Conservation (phyloP, 2,329 filamentous ascomycete species). For the Hymenotorrendiella dingleyae region DNA sequence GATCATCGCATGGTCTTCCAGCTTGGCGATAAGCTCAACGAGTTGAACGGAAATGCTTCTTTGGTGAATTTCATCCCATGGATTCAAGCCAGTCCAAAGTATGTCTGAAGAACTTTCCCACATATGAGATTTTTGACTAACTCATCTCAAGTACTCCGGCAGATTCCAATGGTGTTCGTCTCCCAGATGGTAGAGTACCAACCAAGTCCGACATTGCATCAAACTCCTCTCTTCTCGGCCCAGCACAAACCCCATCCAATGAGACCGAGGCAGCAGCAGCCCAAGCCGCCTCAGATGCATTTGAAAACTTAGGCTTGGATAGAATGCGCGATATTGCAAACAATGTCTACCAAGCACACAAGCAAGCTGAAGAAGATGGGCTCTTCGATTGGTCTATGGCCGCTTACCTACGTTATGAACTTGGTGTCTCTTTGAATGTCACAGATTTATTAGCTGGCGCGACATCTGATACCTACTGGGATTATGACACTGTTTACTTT, state of each 20-base stretch:
- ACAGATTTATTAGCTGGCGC: slow-evolving; percentile 3
- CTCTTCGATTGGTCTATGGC: slow-evolving; percentile 64
- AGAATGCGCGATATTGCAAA: slow-evolving; percentile 46
- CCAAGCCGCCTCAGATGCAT: slow-evolving; percentile 9
- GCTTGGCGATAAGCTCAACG: slow-evolving; percentile 53
- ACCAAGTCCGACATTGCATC: slow-evolving; percentile 13
- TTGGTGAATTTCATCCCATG: slow-evolving; percentile 44
- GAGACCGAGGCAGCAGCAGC: slow-evolving; percentile 11
- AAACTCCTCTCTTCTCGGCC: slow-evolving; percentile 12
- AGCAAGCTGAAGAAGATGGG: slow-evolving; percentile 57
- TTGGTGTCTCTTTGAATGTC: slow-evolving; percentile 5
- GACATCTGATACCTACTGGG: slow-evolving; percentile 29
- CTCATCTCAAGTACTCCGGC: slow-evolving; percentile 5
- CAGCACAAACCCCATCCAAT: slow-evolving; percentile 15
- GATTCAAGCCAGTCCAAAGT: slow-evolving; percentile 50
- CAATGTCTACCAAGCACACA: slow-evolving; percentile 21
- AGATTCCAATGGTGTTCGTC: slow-evolving; percentile 10
- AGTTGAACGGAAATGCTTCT: slow-evolving; percentile 41
- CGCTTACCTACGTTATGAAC: slow-evolving; percentile 65
- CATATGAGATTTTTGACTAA: neutral
- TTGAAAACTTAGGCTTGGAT: slow-evolving; percentile 8
- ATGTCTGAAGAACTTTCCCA: neutral
- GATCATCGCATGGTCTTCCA: slow-evolving; percentile 63
- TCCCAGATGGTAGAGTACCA: slow-evolving; percentile 16
- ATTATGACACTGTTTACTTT: slow-evolving; percentile 23